Evolutionary conservation across 768 basidiomycete species (phyloP), one percentile per base, ranked within the genome.

Genomic region (Mycena maculata): DNA sequence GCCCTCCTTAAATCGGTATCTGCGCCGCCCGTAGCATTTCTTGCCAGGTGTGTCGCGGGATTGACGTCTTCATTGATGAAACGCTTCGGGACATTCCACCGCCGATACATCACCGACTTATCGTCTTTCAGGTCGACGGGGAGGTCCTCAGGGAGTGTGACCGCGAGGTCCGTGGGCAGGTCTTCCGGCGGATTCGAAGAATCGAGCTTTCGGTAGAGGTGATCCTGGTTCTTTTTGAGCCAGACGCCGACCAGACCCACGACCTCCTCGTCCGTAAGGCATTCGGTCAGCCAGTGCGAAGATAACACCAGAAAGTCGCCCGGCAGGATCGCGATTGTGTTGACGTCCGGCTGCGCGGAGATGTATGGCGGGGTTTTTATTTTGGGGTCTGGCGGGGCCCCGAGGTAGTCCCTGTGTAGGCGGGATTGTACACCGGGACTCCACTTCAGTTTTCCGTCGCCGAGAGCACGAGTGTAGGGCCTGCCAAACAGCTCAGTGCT

Each of bases 261-360:
- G 4, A 82, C 84, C 70, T 89, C 87, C 65, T 86, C 82, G 74
- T 82, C 85, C 28, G 84, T 83, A 59, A 90, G 76, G 50, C 80
- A 80, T 47, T 89, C 85, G 81, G 83, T 88, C 9, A 90, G 75
- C 8, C 87, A 88, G 66, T 82, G 82, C 1, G 84, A 83, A 0
- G 81, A 86, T 73, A 90, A 69, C 31, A 89, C 83, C 54, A 90
- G 71, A 72, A 89, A 88, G 67, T 86, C 86, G 31, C 83, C 84
- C 2, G 82, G 80, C 50, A 80, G 70, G 18, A 86, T 74, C 42
- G 79, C 73, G 28, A 80, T 77, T 2, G 80, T 78, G n/a, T 80
- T 84, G 36, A 88, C 79, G 52, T 83, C 84, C 3, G 87, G 88
- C 65, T 83, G 81, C 1, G 87, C 86, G 10, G 83, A 85, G 22